Conservation (phyloP, 257 asterid species). For the Ligustrum vulgare region DNA sequence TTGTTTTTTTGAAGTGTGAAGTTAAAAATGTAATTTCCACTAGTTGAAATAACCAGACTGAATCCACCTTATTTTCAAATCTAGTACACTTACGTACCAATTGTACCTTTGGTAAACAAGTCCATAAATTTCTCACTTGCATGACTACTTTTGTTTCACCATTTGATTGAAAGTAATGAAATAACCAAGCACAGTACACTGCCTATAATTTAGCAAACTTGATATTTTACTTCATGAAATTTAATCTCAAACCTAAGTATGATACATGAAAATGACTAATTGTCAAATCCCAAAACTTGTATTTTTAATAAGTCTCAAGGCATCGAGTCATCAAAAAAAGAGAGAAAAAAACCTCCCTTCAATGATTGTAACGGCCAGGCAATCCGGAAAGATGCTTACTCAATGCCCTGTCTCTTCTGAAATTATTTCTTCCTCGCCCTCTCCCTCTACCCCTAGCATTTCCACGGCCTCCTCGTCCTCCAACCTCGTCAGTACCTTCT, state of each 20-base stretch:
- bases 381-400: conserved; percentile 73
- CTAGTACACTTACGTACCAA: not conserved
- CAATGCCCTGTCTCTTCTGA: conserved; percentile 67
- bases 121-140: too few relatives aligned
- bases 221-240: not conserved
- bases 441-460: conserved; percentile 49
- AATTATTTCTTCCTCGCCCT: conserved; percentile 58
- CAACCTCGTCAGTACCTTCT: conserved; percentile 34
- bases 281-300: not conserved
- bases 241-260: not conserved
- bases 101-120: not conserved
- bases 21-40: too few relatives aligned
- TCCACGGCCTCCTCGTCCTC: conserved; percentile 33
- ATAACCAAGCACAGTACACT: too few relatives aligned
- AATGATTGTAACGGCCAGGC: conserved; percentile 42
- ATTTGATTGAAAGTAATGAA: too few relatives aligned
- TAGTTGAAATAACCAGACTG: too few relatives aligned
- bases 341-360: not conserved
- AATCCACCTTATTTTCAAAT: too few relatives aligned
- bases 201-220: too few relatives aligned
- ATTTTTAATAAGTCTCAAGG: not conserved
- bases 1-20: too few relatives aligned
- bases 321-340: not conserved
- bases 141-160: too few relatives aligned
- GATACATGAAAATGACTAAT: not conserved